Conservation (phyloP, 306 rosid species). For the Pterocarpus macrocarpus region DNA sequence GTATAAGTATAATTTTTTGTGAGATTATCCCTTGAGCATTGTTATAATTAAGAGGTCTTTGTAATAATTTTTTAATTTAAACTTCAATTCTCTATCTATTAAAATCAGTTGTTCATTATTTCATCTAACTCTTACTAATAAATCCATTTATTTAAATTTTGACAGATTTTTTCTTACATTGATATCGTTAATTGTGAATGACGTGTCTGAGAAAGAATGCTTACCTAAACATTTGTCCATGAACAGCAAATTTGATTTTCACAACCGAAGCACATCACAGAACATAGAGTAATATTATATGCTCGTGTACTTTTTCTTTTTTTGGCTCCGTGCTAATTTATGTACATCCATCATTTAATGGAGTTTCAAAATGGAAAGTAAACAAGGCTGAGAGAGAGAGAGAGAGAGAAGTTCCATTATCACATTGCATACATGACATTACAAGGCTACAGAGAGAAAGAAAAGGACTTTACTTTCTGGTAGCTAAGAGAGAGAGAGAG, state of each 20-base stretch:
- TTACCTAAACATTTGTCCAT: constrained; percentile 13
- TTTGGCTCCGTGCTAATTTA: no score
- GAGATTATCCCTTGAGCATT: no score
- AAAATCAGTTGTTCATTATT: no score
- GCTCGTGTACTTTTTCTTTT: no score
- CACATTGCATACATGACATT: background rate
- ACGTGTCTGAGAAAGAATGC: background rate
- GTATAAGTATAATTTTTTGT: no score
- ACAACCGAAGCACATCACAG: constrained; percentile 6
- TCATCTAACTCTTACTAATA: no score
- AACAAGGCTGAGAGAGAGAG: constrained; percentile 1
- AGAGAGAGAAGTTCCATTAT: constrained; percentile 11
- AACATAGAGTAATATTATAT: constrained; percentile 35
- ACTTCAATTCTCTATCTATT: no score
- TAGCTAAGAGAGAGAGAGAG: background rate
- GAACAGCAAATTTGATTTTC: constrained; percentile 1
- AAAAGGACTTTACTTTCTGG: constrained; percentile 24
- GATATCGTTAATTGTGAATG: background rate
- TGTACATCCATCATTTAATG: no score
- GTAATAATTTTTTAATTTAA: no score
- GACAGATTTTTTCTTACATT: background rate
- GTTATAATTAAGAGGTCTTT: no score
- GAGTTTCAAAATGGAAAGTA: no score
- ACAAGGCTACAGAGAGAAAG: constrained; percentile 46
- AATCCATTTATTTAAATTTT: no score